These are phyloP conservation scores for Trichoderma sp. DNA, from an alignment of 2,329 filamentous ascomycete genomes.

Conservation along the genomic window DNA sequence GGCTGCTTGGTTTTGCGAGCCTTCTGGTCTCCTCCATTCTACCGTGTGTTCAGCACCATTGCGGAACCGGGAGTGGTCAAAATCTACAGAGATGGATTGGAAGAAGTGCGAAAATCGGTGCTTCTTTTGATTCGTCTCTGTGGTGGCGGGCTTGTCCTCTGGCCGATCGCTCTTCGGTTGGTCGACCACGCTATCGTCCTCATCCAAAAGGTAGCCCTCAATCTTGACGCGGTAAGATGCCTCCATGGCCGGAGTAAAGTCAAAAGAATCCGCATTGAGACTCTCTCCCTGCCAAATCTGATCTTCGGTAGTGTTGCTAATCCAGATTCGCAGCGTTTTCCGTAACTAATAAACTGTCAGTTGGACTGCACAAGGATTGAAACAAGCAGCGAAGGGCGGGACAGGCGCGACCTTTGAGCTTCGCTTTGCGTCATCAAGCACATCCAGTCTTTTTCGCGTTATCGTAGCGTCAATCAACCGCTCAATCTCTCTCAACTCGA, in stretches of 20 bases:
- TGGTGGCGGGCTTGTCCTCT: conserved; percentile 41
- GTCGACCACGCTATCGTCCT: conserved; percentile 63
- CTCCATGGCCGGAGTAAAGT: conserved; percentile 76
- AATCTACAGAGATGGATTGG: conserved; percentile 75
- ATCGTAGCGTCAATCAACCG: conserved; percentile 87
- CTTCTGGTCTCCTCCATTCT: conserved; percentile 84
- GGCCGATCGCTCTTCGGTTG: conserved; percentile 41
- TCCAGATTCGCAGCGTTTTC: conserved; percentile 88
- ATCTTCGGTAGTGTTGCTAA: conserved; percentile 91
- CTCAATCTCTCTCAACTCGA: conserved; percentile 82
- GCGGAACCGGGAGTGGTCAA: conserved; percentile 65
- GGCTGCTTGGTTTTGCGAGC: conserved; percentile 52
- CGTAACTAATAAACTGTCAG: conserved; percentile 58
- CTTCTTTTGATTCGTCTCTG: conserved; percentile 47
- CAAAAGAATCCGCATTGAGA: conserved; percentile 74
- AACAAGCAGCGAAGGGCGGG: conserved; percentile 4
- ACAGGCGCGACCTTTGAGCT: conserved; percentile 18
- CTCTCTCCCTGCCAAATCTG: conserved; percentile 85
- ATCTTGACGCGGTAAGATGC: conserved; percentile 90
- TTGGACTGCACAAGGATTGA: neutral
- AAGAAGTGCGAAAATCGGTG: conserved; percentile 78
- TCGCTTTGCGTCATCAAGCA: conserved; percentile 72
- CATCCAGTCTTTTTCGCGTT: conserved; percentile 90
- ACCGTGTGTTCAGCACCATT: conserved; percentile 62
- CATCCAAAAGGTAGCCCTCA: conserved; percentile 80